Base-by-base conservation (phyloP, 371 early-diverging fungal genomes). In the Mucor saturninus region DNA sequence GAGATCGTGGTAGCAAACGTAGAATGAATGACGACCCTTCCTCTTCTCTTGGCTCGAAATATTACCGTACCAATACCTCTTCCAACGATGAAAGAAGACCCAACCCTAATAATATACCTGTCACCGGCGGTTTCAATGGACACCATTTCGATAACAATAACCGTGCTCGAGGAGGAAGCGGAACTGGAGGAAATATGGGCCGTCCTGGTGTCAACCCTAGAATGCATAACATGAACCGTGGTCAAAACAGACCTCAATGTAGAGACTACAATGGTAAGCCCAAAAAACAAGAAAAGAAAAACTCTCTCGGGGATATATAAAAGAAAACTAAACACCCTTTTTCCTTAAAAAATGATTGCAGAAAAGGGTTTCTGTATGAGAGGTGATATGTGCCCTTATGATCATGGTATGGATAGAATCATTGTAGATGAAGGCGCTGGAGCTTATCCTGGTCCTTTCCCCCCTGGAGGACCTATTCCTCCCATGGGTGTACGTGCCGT, bases 331-430 rank as follows among this genome's bases (percentile, higher is more conserved):
- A 21, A 21, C 21, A 21, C 21, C 21, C 21, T 21, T 21, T 21
- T 21, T 21, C 1, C 21, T 21, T 21, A 0, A 21, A 21, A 21
- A 21, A 21, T 21, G 21, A 21, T 21, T 21, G 21, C 42, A 74
- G 68, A 92, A 62, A 85, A 86, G 57, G 95, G 95, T 38, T 90
- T 76, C 59, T 94, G 95, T 67, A 78, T 89, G 77, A 88, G 92
- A 39, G 95, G 93, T 7, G 91, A 93, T 48, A 71, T 83, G 62
- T 94, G 95, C 61, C 90, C 88, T 1, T 94, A 81, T 67, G 91
- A 91, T 60, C 95, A 94, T 68, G 89, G 89, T 26, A 77, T 76
- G 13, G 91, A 91, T 67, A 76, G 87, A 64, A 91, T 92, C 40
- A 86, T 91, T 35, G 83, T 90, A 1, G 91, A 91, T 56, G 89